These are phyloP conservation scores for Rhodosporidiobolus odoratus DNA, from an alignment of 768 basidiomycete species.

Conservation along the genomic window DNA sequence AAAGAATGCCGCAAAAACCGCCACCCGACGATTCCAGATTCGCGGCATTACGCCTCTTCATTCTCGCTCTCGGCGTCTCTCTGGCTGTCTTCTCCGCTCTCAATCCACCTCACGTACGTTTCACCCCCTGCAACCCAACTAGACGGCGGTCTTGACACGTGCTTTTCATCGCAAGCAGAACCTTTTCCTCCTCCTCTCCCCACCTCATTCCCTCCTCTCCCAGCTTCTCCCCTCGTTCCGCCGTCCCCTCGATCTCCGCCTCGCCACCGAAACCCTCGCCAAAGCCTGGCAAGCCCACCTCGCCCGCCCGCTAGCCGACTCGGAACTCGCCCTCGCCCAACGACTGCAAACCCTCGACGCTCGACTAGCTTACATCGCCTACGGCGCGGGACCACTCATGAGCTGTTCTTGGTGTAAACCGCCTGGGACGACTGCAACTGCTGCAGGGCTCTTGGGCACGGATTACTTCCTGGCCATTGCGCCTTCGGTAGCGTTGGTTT, in stretches of 20 bases:
- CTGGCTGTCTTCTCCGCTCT: conserved; percentile 18
- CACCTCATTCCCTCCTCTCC: conserved; percentile 18
- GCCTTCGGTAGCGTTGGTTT: conserved; percentile 8
- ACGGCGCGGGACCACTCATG: conserved; percentile 6
- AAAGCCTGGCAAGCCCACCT: background rate
- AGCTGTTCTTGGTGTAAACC: conserved; percentile 27
- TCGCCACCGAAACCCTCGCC: conserved; percentile 26
- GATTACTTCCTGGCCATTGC: conserved; percentile 23
- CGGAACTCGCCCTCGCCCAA: conserved; percentile 12
- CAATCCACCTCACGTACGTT: conserved; percentile 15
- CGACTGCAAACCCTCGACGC: conserved; percentile 35
- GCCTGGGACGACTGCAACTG: background rate
- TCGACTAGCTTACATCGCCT: conserved; percentile 23
- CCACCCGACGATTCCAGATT: background rate
- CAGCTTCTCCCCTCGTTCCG: conserved; percentile 28
- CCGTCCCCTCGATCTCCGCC: conserved; percentile 26
- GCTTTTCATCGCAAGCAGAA: conserved; percentile 2
- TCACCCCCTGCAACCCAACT: rapidly evolving
- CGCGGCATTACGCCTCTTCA: conserved; percentile 21
- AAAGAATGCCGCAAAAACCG: background rate
- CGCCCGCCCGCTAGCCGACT: background rate
- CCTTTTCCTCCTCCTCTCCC: conserved; percentile 31
- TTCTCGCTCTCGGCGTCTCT: conserved; percentile 17
- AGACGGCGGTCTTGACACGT: background rate
- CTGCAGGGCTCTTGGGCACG: background rate